Evolutionary conservation across 2,329 filamentous ascomycete genomes (phyloP).

Genomic region (Fusarium succisae): DNA sequence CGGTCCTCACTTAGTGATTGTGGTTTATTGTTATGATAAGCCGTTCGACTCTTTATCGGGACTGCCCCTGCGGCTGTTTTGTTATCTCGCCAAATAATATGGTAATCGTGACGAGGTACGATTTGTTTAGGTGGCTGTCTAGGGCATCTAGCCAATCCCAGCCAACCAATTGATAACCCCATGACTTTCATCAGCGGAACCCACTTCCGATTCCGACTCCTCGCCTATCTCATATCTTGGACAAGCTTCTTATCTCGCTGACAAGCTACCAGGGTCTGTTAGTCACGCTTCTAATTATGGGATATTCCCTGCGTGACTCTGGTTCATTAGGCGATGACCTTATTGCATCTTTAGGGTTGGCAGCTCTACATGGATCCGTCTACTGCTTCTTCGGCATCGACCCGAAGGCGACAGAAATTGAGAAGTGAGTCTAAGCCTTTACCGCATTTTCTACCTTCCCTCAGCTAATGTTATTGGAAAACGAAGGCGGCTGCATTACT

Average conservation of each 20-base stretch:
- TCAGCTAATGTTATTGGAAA: neutral
- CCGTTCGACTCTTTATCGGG: neutral
- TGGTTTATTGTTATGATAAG: too few species aligned
- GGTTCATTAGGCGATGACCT: rapidly evolving
- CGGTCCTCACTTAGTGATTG: neutral
- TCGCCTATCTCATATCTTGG: neutral
- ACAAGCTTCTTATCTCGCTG: neutral
- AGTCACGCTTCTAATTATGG: too few species aligned
- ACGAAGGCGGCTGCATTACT: neutral
- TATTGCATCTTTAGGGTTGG: too few species aligned
- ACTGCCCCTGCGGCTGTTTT: neutral
- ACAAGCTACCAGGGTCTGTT: neutral
- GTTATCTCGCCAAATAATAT: neutral
- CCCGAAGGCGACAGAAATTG: neutral
- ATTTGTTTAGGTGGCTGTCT: neutral
- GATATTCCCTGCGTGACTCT: neutral
- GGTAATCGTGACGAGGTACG: too few species aligned
- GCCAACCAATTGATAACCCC: neutral
- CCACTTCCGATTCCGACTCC: neutral
- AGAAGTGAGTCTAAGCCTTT: neutral
- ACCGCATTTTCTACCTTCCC: too few species aligned
- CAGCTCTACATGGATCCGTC: neutral
- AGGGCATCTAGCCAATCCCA: neutral
- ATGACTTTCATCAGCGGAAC: neutral
- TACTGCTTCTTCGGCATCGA: neutral